Evolutionary conservation across 2,329 filamentous ascomycete genomes (phyloP), one percentile per base, ranked within the genome.

Genomic region (Colletotrichum viniferum): DNA sequence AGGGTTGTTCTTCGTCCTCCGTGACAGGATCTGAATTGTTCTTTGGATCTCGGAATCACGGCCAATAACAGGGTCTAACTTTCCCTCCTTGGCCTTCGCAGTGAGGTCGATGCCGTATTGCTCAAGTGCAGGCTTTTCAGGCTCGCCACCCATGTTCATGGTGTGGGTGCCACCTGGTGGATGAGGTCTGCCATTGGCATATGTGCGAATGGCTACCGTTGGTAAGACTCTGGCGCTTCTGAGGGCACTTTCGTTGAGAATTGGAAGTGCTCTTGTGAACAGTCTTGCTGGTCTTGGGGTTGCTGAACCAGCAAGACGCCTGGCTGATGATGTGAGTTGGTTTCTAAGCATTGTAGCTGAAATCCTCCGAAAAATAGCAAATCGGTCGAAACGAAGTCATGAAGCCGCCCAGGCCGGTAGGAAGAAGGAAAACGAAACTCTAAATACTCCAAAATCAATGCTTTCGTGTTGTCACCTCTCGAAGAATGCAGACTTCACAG

Each of bases 21-120:
- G 90, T 18, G 96, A 98, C 2, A 99, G 86, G 13, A 99, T 94
- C 81, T 98, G 97, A 75, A 98, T 98, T 0, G 96, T 98, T 65
- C 97, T 90, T 81, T 98, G 95, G 68, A 98, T 98, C 83, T 98
- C 97, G 7, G 91, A 88, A 80, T 98, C 96, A 83, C 97, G 91
- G 24, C 97, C 97, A 81, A 99, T 98, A 16, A 98, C 96, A 0
- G 97, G 97, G 81, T 99, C 97, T 5, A 99, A 89, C 82, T 98
- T 98, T 55, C 97, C 97, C 64, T 94, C 94, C 82, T 91, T 94
- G 24, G 97, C 97, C 80, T 91, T 92, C 14, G 92, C 94, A 3
- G 97, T 98, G 69, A 99, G 88, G 82, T 99, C 96, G 76, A 98
- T 89, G 73, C 97, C 97, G 81, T 93, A 99, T 83, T 98, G 92